Evolutionary conservation across 169 alveolate genomes (phyloP).

Genomic region (Plasmodium sp.): DNA sequence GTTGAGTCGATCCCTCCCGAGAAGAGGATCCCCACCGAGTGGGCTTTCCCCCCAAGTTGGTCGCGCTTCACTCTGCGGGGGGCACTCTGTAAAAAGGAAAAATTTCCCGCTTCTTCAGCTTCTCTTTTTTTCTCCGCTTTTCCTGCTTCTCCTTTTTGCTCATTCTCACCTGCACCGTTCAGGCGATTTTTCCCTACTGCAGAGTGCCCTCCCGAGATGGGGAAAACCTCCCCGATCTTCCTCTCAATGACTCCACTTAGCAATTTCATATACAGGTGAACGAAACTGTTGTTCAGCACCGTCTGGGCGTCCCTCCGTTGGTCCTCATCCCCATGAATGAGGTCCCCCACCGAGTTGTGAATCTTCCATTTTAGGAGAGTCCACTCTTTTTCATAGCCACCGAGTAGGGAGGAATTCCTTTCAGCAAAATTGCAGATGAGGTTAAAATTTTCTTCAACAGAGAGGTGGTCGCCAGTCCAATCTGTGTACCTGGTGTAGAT

Average conservation of each 20-base stretch:
- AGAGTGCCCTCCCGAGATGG: background rate
- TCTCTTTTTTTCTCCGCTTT: background rate
- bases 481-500: conserved; percentile 16
- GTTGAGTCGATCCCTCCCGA: conserved; percentile 86
- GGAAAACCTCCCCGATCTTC: conserved; percentile 3
- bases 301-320: background rate
- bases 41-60: background rate
- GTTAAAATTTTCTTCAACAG: conserved; percentile 14
- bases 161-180: conserved; percentile 1
- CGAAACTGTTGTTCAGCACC: conserved; percentile 16
- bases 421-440: conserved; percentile 9
- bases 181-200: background rate
- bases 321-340: background rate
- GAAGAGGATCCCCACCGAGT: conserved; percentile 75
- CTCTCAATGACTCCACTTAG: conserved; percentile 14
- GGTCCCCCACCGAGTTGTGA: background rate
- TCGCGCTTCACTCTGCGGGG: background rate
- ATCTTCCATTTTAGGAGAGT: background rate
- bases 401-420: background rate
- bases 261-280: background rate
- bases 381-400: background rate
- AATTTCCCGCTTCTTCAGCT: background rate
- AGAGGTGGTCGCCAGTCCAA: conserved; percentile 2
- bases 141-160: background rate
- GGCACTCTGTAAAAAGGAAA: too few relatives aligned